Conservation (phyloP, 495 filamentous ascomycete species). For the Oleoguttula mirabilis region DNA sequence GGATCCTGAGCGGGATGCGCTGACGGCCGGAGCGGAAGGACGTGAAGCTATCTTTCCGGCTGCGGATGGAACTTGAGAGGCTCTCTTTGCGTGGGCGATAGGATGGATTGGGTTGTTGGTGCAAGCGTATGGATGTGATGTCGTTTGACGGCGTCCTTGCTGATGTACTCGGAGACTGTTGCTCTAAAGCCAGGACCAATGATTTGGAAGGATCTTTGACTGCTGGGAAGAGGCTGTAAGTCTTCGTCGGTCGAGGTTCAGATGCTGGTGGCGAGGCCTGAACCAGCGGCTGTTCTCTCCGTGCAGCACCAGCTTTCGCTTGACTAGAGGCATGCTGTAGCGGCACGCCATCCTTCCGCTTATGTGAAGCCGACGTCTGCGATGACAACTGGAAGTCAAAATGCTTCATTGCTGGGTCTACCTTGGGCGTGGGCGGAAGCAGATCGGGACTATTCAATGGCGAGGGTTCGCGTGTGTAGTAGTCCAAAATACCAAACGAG, state of each 20-base stretch:
- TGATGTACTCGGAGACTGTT: no score
- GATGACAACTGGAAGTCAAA: conserved; percentile 14
- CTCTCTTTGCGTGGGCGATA: conserved; percentile 14
- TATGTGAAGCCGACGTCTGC: neutral
- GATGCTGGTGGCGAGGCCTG: no score
- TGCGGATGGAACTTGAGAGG: conserved; percentile 8
- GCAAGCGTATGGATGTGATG: no score
- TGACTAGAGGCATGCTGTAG: no score
- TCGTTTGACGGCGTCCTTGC: neutral
- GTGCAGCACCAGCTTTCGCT: no score
- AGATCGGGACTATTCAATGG: conserved; percentile 8
- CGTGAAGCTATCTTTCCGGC: conserved; percentile 15
- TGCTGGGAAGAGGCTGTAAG: conserved; percentile 16
- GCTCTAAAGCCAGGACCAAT: no score
- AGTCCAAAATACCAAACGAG: conserved; percentile 17
- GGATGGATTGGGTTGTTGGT: conserved; percentile 4
- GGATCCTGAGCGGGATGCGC: conserved; percentile 7
- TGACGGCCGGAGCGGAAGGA: conserved; percentile 7
- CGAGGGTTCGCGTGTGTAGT: conserved; percentile 10
- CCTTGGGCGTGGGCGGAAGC: conserved; percentile 2
- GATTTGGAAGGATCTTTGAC: no score
- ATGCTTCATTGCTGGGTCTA: conserved; percentile 15
- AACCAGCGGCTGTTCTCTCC: no score
- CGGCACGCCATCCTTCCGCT: no score
- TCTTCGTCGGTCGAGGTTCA: neutral